phyloP scores from a whole-genome alignment of 441 rosid genomes.

The Iberis amara region DNA sequence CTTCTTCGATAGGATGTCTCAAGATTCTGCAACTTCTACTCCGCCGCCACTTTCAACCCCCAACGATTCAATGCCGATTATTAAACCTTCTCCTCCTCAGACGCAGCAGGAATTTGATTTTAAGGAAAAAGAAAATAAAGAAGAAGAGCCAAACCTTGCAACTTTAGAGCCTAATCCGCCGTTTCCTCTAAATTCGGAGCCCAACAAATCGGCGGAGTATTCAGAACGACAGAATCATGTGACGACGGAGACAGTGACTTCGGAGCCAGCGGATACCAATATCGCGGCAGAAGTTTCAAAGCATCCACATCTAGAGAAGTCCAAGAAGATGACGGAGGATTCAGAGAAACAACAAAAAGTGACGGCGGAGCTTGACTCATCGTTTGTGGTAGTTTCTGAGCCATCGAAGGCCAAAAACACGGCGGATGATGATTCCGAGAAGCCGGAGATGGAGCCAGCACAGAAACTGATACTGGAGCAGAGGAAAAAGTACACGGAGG shows the following conservation, averaged over 20 bases:
- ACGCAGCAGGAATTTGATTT: neutral
- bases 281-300: too few relatives aligned
- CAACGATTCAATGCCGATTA: slow-evolving; percentile 8
- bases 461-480: slow-evolving; percentile 23
- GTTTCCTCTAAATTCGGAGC: neutral
- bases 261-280: slow-evolving; percentile 1
- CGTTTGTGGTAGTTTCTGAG: neutral
- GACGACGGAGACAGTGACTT: too few relatives aligned
- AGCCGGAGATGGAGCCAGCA: slow-evolving; percentile 16
- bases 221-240: too few relatives aligned
- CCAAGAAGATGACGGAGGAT: too few relatives aligned
- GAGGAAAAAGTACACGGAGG: slow-evolving; percentile 25
- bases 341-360: neutral
- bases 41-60: slow-evolving; percentile 27
- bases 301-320: too few relatives aligned
- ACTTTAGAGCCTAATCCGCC: neutral
- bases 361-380: neutral
- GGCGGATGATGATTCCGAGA: neutral
- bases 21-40: slow-evolving; percentile 28
- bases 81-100: neutral
- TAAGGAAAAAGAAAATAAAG: neutral
- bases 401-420: neutral
- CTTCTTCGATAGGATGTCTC: slow-evolving; percentile 5
- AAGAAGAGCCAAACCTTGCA: neutral
- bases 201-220: too few relatives aligned